Conservation (phyloP, 768 basidiomycete species). For the Lactarius sp. region DNA sequence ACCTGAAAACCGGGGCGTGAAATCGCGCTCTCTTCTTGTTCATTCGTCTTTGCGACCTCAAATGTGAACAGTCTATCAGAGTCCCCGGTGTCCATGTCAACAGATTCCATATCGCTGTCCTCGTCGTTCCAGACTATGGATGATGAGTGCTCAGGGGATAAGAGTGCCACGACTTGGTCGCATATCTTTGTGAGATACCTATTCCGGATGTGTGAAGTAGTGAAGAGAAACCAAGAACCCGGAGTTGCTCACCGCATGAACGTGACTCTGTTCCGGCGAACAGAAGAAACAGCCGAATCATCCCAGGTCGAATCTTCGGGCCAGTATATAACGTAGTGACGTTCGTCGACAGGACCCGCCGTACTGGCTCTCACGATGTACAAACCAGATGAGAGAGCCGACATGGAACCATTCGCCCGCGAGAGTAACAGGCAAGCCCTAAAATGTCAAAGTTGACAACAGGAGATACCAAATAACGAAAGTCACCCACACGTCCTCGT, state of each 20-base stretch:
- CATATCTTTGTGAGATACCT: too few species aligned
- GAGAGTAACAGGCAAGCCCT: too few species aligned
- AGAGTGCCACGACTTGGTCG: constrained; percentile 31
- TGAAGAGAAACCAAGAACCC: background rate
- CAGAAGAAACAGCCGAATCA: too few species aligned
- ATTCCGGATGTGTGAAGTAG: constrained; percentile 19
- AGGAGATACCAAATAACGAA: too few species aligned
- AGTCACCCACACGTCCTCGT: too few species aligned
- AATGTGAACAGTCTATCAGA: constrained; percentile 48
- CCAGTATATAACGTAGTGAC: too few species aligned
- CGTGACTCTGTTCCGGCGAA: constrained; percentile 49
- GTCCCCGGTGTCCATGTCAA: constrained; percentile 28
- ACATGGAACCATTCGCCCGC: too few species aligned
- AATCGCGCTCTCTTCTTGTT: too few species aligned
- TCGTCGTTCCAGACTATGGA: constrained; percentile 43
- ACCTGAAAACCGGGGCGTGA: constrained; percentile 31
- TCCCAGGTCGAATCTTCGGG: too few species aligned
- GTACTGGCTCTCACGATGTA: too few species aligned
- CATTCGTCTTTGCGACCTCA: constrained; percentile 33
- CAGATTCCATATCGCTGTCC: constrained; percentile 20
- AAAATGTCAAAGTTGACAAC: constrained; percentile 27
- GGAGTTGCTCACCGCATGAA: constrained; percentile 49
- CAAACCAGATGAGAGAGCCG: too few species aligned
- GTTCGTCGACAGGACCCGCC: too few species aligned
- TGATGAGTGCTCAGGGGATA: constrained; percentile 44